phyloP scores from a whole-genome alignment of 202 grass and related monocot species.

The Carex arenaria region DNA sequence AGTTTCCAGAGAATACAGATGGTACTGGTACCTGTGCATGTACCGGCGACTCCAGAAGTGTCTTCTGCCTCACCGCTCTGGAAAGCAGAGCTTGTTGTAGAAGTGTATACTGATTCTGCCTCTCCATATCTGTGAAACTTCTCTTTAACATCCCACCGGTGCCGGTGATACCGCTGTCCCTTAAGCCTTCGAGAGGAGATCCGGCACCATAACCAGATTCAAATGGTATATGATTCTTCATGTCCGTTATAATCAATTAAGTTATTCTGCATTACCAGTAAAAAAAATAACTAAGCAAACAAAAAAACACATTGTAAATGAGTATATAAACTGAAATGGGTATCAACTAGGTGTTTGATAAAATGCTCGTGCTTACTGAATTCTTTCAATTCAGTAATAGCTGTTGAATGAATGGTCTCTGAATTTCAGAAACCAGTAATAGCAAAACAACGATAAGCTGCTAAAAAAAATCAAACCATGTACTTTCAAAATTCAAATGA shows the following conservation, averaged over 20 bases:
- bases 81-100: conserved; percentile 61
- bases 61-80: conserved; percentile 58
- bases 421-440: neutral
- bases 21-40: neutral
- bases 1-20: conserved; percentile 24
- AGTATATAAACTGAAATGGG: neutral
- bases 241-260: neutral
- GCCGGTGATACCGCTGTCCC: conserved; percentile 1
- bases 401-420: neutral
- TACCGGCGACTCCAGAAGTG: conserved; percentile 5
- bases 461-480: no score
- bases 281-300: neutral
- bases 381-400: neutral
- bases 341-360: neutral
- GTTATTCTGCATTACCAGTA: neutral
- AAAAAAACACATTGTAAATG: neutral
- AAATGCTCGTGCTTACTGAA: neutral
- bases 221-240: conserved; percentile 12
- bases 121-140: conserved; percentile 63
- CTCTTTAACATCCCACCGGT: conserved; percentile 56
- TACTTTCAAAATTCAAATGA: no score
- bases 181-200: conserved; percentile 47
- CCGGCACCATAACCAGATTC: conserved; percentile 22
- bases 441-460: neutral
- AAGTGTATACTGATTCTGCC: conserved; percentile 39